Conservation (phyloP, 768 basidiomycete genomes). For the Boletus coccyginus region DNA sequence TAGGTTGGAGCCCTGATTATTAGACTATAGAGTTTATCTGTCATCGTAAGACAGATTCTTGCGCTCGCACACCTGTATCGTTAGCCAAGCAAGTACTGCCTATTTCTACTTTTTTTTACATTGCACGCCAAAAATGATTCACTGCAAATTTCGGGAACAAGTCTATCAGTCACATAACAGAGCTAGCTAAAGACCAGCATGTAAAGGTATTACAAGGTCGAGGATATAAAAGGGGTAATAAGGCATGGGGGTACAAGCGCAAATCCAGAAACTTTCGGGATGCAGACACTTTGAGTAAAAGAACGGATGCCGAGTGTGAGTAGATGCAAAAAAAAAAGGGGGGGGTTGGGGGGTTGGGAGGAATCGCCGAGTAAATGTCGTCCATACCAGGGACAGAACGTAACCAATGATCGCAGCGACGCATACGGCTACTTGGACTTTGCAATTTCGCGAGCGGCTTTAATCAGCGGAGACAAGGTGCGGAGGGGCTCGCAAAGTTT, state of each 20-base stretch:
- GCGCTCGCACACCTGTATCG: not conserved
- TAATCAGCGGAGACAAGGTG: slow-evolving; percentile 86
- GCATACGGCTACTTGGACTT: slow-evolving; percentile 44
- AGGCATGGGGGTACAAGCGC: slow-evolving; percentile 12
- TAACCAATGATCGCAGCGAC: not conserved
- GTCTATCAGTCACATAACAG: slow-evolving; percentile 24
- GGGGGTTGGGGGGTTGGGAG: not conserved
- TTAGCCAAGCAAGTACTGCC: not conserved
- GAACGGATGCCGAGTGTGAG: slow-evolving; percentile 15
- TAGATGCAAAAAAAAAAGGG: slow-evolving; percentile 18
- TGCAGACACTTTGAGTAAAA: slow-evolving; percentile 15
- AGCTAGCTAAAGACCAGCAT: slow-evolving; percentile 14
- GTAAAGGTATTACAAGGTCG: slow-evolving; percentile 30
- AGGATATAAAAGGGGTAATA: slow-evolving; percentile 23
- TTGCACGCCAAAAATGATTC: slow-evolving; percentile 12
- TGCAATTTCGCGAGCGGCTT: slow-evolving; percentile 85
- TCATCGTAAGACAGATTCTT: no score
- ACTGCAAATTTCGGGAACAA: slow-evolving; percentile 16
- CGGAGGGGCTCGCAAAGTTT: slow-evolving; percentile 81
- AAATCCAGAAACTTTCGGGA: slow-evolving; percentile 14
- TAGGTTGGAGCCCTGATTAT: slow-evolving; percentile 46
- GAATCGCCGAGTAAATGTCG: slow-evolving; percentile 13
- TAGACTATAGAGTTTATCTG: slow-evolving; percentile 13
- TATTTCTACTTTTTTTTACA: slow-evolving; percentile 4
- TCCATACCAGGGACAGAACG: slow-evolving; percentile 1